phyloP scores from a whole-genome alignment of 192 early-diverging fungal species.

The Lunasporangiospora selenospora region DNA sequence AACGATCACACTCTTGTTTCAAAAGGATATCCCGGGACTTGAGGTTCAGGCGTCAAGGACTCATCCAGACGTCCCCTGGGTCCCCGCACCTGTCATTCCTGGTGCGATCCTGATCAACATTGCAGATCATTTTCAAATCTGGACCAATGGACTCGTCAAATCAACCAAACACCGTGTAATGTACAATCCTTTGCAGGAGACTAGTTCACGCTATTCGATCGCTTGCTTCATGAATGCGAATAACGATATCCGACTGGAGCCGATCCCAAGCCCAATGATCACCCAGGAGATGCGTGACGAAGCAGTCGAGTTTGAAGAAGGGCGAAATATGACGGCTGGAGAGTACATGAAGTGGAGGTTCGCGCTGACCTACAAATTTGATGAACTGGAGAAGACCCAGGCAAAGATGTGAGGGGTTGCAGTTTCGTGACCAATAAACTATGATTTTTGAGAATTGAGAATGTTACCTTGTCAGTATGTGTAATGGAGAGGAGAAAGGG shows the following conservation, averaged over 20 bases:
- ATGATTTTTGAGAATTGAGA: too few species aligned
- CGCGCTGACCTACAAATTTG: too few species aligned
- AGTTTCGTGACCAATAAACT: too few species aligned
- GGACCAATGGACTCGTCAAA: constrained; percentile 57
- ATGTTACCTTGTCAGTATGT: too few species aligned
- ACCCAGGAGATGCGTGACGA: too few species aligned
- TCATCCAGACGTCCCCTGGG: constrained; percentile 51
- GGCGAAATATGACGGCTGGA: too few species aligned
- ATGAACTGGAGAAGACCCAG: too few species aligned
- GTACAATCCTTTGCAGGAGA: constrained; percentile 46
- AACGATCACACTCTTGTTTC: constrained; percentile 65
- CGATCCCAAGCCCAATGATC: too few species aligned
- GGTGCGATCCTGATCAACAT: constrained; percentile 58
- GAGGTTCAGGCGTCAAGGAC: constrained; percentile 45
- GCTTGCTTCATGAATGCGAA: constrained; percentile 59
- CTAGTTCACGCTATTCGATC: constrained; percentile 58
- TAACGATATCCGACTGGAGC: constrained; percentile 43
- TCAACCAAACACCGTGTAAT: constrained; percentile 62
- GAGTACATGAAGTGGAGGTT: too few species aligned
- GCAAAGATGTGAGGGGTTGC: too few species aligned
- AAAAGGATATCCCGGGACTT: constrained; percentile 57
- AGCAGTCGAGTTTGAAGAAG: too few species aligned
- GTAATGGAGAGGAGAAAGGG: too few species aligned
- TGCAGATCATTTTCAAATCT: constrained; percentile 60
- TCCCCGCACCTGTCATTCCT: constrained; percentile 58